Percentiles rank a stretch among this genome's conserved stretches.
Conservation (phyloP, 2,329 filamentous ascomycete genomes). For the Xylariaceae sp. region DNA sequence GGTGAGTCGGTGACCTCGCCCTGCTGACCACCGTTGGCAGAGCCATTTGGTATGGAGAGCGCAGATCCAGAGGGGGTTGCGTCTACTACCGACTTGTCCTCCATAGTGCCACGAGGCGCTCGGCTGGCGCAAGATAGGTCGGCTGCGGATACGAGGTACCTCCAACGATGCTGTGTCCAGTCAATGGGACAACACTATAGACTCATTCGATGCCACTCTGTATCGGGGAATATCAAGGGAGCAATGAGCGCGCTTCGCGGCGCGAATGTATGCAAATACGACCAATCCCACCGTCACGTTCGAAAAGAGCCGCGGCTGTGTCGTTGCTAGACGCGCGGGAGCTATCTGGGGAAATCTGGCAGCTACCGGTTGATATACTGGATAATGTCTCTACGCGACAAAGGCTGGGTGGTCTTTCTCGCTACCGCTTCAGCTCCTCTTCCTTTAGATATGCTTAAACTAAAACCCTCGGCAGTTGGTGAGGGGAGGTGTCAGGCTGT, state of each 20-base stretch:
- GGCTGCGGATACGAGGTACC: constrained; percentile 13
- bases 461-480: no score
- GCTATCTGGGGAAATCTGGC: constrained; percentile 23
- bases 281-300: constrained; percentile 13
- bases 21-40: constrained; percentile 1
- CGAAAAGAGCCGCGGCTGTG: constrained; percentile 7
- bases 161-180: constrained; percentile 12
- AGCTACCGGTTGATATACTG: constrained; percentile 26
- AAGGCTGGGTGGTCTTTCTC: constrained; percentile 19
- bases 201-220: constrained; percentile 18
- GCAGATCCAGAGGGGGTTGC: constrained; percentile 17
- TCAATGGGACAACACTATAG: constrained; percentile 18
- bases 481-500: no score
- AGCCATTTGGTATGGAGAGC: constrained; percentile 19
- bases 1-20: constrained; percentile 38
- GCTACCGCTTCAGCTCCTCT: constrained; percentile 19
- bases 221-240: constrained; percentile 15
- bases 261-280: constrained; percentile 17
- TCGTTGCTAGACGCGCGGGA: constrained; percentile 22
- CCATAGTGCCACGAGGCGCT: constrained; percentile 17
- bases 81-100: constrained; percentile 10
- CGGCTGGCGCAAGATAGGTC: constrained; percentile 18
- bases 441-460: not conserved
- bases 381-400: constrained; percentile 25
- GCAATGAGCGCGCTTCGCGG: constrained; percentile 26